Base-by-base conservation (phyloP, 139 green algal species). In the Micractinium sp. region DNA sequence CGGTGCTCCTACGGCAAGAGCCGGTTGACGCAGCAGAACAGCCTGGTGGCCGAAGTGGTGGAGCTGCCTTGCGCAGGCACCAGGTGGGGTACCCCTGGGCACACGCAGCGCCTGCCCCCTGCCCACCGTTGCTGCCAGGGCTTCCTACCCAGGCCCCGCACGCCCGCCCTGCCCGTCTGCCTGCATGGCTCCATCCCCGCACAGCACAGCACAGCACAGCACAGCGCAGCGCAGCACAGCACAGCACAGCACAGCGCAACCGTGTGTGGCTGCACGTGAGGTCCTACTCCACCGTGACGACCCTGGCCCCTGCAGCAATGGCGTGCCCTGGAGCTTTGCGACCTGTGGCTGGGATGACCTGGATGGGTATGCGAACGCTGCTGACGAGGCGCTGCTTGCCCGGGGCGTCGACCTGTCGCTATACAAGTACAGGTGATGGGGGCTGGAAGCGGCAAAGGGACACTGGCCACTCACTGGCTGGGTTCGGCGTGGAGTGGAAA, bases 381-480 rank as follows among this genome's bases (percentile, higher is more conserved):
- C 85, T 5, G 71, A 82, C n/a, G n/a, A 36, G 33, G 69, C 35
- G 47, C 31, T 82, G 41, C 19, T 15, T 0, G 39, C 84, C 67
- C 84, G 41, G 3, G 41, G 69, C 31, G 20, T 81, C 39, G n/a
- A 88, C 69, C 67, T 88, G 12, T 41, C 15, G 27, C 20, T n/a
- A 12, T 88, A 88, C 84, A 81, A 88, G 84, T 47, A 88, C 84
- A 47, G 31, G 84, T 87, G 82, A n/a, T 38, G 33, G 15, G 74
- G 47, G 47, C 47, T 27, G 14, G 66, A 73, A 12, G 66, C 5
- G 47, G 47, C 7, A 56, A 56, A 56, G 47, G 47, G 47, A 9
- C 47, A 9, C 47, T 56, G 47, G 47, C 47, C 47, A 56, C 47
- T 56, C 47, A 56, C 47, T 56, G 47, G 47, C 47, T 56, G n/a